A percentile compares a stretch with the other conserved stretches of the same genome.
These are phyloP conservation scores for Teratosphaeria pseudoeucalypti DNA, from an alignment of 2,329 filamentous ascomycete genomes.

Conservation along the genomic window DNA sequence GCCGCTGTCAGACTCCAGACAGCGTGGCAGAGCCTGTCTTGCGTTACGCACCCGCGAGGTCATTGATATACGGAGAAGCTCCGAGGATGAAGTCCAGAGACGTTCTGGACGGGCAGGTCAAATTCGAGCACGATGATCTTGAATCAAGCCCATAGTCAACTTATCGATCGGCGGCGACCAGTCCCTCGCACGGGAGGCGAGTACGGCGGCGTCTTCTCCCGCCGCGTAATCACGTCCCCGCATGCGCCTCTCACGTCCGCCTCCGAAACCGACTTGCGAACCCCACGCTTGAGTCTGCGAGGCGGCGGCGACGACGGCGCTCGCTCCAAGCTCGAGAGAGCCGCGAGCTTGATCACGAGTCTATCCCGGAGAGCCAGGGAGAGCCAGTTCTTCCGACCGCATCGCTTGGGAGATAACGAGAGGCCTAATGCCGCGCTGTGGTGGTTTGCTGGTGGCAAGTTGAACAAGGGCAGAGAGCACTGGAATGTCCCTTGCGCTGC, in stretches of 20 bases:
- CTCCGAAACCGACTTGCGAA: not conserved
- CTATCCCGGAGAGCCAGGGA: not conserved
- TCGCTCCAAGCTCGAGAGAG: not conserved
- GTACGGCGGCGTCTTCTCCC: not conserved
- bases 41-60: not conserved
- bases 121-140: not conserved
- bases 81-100: not conserved
- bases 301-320: not conserved
- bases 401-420: slow-evolving; percentile 1
- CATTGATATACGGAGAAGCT: not conserved
- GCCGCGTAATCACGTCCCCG: not conserved
- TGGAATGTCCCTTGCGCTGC: slow-evolving; percentile 1
- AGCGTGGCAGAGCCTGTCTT: not conserved
- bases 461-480: not conserved
- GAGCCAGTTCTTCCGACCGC: not conserved
- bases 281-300: not conserved
- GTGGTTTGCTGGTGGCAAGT: slow-evolving; percentile 4
- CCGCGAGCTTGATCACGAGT: not conserved
- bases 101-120: not conserved
- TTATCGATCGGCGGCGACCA: not conserved
- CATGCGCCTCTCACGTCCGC: not conserved
- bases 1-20: not conserved
- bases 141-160: not conserved
- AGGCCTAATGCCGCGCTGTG: slow-evolving; percentile 3
- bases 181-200: not conserved